Conservation (phyloP, 352 stramenopile genomes). For the Globisporangium nagaii region DNA sequence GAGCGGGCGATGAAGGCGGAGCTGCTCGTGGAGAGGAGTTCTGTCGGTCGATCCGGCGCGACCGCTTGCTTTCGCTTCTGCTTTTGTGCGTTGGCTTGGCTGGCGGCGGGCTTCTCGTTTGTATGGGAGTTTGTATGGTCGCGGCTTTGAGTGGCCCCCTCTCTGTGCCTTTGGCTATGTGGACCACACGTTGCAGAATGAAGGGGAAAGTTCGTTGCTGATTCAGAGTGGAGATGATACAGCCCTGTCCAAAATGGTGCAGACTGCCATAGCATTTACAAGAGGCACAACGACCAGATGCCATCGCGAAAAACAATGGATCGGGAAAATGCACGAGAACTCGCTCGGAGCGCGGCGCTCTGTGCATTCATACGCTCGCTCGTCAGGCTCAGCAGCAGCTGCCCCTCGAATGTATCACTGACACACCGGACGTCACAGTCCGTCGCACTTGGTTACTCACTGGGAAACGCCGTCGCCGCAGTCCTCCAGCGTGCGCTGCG, state of each 20-base stretch:
- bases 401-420: no score
- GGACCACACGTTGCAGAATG: neutral
- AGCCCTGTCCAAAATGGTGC: neutral
- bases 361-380: no score
- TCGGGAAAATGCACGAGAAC: no score
- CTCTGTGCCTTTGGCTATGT: neutral
- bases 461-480: constrained; percentile 19
- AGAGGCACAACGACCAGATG: no score
- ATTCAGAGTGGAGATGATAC: neutral
- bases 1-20: no score
- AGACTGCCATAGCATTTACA: neutral
- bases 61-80: neutral
- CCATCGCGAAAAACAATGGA: no score
- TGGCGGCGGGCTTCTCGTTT: neutral
- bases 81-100: constrained; percentile 1
- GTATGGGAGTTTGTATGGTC: constrained; percentile 10
- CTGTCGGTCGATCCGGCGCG: neutral
- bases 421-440: no score
- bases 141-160: neutral
- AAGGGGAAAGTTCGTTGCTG: neutral
- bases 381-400: no score
- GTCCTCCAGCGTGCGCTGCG: constrained; percentile 41
- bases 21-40: neutral
- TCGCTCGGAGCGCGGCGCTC: no score
- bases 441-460: neutral